phyloP scores from a whole-genome alignment of 805 yeast genomes.

The Metschnikowia lochheadii region DNA sequence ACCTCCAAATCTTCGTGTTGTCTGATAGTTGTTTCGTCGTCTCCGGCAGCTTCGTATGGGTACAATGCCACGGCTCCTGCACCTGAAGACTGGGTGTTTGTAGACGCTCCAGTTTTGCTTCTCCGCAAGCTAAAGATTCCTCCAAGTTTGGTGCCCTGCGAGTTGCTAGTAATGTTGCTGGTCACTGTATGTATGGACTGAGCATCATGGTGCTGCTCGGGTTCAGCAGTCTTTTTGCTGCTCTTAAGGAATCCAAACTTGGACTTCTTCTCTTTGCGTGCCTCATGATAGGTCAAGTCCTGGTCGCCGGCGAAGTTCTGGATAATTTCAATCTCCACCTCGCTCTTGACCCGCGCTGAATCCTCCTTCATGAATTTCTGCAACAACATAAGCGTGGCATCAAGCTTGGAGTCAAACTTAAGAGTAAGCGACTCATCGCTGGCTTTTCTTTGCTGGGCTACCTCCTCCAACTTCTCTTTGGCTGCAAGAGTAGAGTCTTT shows the following conservation, averaged over 20 bases:
- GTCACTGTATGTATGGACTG: constrained; percentile 35
- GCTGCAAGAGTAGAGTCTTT: constrained; percentile 44
- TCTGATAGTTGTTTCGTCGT: constrained; percentile 64
- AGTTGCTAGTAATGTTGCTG: constrained; percentile 27
- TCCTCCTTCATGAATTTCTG: constrained; percentile 70
- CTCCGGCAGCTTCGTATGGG: constrained; percentile 62
- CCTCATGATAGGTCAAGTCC: constrained; percentile 58
- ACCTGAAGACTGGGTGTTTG: constrained; percentile 14
- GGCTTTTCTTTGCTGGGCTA: constrained; percentile 31
- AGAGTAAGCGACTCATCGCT: constrained; percentile 38
- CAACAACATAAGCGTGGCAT: constrained; percentile 48
- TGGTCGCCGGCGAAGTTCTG: constrained; percentile 77
- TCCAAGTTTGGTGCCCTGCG: constrained; percentile 18
- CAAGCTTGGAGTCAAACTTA: constrained; percentile 51
- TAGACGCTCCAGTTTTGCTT: constrained; percentile 22
- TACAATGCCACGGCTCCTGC: constrained; percentile 53
- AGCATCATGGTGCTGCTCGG: constrained; percentile 18
- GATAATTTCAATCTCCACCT: constrained; percentile 87
- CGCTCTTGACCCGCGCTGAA: constrained; percentile 64
- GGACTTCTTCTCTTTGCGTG: constrained; percentile 49
- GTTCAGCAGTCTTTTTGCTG: constrained; percentile 14
- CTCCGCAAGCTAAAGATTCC: constrained; percentile 38
- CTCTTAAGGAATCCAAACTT: constrained; percentile 52
- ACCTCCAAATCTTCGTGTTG: constrained; percentile 62
- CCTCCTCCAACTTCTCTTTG: constrained; percentile 49